Evolutionary conservation across 208 protist genomes (phyloP), one percentile per base, ranked within the genome.

Genomic region (Crithidia acanthocephali): DNA sequence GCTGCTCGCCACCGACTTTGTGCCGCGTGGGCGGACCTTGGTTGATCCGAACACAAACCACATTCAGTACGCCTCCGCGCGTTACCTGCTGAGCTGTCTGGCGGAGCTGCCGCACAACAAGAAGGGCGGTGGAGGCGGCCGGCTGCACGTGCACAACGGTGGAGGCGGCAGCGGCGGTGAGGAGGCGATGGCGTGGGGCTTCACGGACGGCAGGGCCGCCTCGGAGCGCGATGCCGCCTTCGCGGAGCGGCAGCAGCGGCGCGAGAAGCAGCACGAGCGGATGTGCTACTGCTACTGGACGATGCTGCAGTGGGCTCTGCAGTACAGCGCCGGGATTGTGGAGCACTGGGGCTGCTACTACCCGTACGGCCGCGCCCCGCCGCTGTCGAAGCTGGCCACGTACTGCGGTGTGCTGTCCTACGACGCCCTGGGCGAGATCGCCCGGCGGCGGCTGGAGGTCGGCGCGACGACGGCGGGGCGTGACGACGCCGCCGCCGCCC

Each of bases 221-320:
- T 27, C 53, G 33, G 61, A 69, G 37, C 48, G 62, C 42, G 86
- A 85, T 22, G 50, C 68, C 8, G 45, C 28, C n/a, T 84, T 83
- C 37, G 62, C 71, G 56, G 60, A 82, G 58, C 72, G 76, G 28
- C 81, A 86, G 58, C 67, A 76, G 53, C 68, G 76, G 27, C 73
- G 81, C 32, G 84, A 89, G 59, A 66, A 83, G 60, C 61, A 79
- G 63, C 61, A 85, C 35, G 85, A 86, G 63, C 73, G 68, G 30
- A 82, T 86, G 65, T 94, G 88, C 70, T 94, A 92, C 72, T 87
- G 84, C 79, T 96, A 96, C 80, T 96, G 91, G 89, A 93, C 88
- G 27, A 94, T 94, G 91, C 74, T 96, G 74, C 91, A 96, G 82
- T 96, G 91, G 89, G 88, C 91, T 1, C 69, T 96, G 74, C 87